Evolutionary conservation across 2,329 filamentous ascomycete genomes (phyloP).

Genomic region (Clarireedia hainanense): DNA sequence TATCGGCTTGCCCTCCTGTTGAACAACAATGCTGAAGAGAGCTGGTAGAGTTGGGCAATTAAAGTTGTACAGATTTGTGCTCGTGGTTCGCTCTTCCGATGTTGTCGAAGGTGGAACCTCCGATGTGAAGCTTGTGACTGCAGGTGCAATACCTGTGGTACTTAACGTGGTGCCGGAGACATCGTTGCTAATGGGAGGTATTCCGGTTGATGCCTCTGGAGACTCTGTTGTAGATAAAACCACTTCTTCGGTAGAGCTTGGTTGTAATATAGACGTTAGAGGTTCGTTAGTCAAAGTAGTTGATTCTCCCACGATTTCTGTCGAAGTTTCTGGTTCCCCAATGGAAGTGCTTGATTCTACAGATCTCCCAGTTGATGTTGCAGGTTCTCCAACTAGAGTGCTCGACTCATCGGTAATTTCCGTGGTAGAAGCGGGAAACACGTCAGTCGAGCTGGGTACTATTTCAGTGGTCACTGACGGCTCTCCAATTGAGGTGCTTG

Average conservation of each 20-base stretch:
- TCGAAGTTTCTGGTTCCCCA: too few relatives aligned
- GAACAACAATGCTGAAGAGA: constrained; percentile 9
- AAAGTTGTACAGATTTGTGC: neutral
- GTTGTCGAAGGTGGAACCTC: neutral
- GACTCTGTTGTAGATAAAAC: neutral
- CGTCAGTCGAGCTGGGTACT: too few relatives aligned
- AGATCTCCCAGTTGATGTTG: neutral
- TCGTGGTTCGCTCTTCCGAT: neutral
- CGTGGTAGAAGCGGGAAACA: too few relatives aligned
- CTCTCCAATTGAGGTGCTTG: too few relatives aligned
- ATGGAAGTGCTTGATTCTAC: too few relatives aligned
- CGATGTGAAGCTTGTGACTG: neutral
- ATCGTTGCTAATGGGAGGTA: neutral
- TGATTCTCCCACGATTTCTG: too few relatives aligned
- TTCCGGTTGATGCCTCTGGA: neutral
- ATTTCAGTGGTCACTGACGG: too few relatives aligned
- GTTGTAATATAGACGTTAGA: too few relatives aligned
- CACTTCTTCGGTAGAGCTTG: neutral
- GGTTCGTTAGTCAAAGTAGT: too few relatives aligned
- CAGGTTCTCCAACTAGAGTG: neutral
- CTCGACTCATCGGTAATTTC: too few relatives aligned
- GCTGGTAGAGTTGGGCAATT: constrained; percentile 5
- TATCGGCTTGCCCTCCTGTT: constrained; percentile 7
- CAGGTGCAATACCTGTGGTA: neutral
- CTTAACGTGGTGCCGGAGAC: neutral